Base-by-base conservation (phyloP, 352 stramenopile species). In the Discostella stelligera region DNA sequence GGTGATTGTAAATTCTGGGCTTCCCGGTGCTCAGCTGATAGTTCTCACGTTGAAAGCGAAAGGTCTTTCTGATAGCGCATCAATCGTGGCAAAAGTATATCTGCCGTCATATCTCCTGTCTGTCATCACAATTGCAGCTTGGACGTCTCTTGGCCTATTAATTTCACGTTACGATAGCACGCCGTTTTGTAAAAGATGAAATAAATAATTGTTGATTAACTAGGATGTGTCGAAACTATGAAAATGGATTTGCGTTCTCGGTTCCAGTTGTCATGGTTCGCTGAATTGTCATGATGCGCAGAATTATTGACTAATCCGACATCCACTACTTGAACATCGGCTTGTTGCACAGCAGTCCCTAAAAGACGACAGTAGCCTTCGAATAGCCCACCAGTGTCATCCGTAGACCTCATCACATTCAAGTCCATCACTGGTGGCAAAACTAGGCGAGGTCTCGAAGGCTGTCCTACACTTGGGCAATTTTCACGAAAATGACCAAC, bases 31-130 rank as follows among this genome's bases (percentile, higher is more conserved):
- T 4, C 66, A 86, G 27, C 71, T 89, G 23, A 64, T 91, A n/a
- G 84, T 90, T 16, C 71, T 90, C n/a, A 71, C 82, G 61, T 59
- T 90, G 18, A 89, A 91, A 58, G 74, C 82, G 16, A 82, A 86
- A 49, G 74, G 75, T 11, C 54, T 86, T 10, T 70, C 73, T 25
- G 82, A 89, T 16, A 80, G 74, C 50, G 85, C 85, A 39, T 75
- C 77, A n/a, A 77, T 80, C 44, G 80, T 90, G 11, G 74, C 83
- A 0, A 80, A 82, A 39, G 74, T 88, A 10, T 91, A 89, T 64
- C 50, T 89, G n/a, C 70, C 83, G 46, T 83, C 73, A 41, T 91
- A 91, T 61, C 27, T 86, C 21, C 30, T 91, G 0, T 85, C 69
- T 5, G 84, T 88, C 32, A 20, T 91, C 52, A 87, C 82, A 20